Evolutionary conservation across 192 early-diverging fungal species (phyloP).

Genomic region (Coemansia sp.): DNA sequence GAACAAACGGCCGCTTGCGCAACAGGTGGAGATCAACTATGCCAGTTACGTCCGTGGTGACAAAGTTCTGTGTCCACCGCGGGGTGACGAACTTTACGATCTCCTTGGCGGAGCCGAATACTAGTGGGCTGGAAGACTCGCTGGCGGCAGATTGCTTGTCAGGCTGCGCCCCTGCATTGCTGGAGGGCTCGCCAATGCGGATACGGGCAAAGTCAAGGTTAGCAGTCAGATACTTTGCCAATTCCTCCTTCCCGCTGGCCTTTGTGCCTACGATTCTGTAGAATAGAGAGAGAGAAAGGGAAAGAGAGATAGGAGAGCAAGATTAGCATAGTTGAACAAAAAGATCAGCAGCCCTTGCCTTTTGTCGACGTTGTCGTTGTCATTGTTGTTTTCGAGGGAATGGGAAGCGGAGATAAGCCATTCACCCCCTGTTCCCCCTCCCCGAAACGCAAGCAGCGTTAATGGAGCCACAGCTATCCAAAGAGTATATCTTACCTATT

Average conservation of each 20-base stretch:
- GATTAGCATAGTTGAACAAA: neutral
- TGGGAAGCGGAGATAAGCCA: neutral
- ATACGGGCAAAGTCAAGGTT: slow-evolving; percentile 26
- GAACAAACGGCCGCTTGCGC: slow-evolving; percentile 71
- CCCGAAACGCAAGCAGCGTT: too few species aligned
- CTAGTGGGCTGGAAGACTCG: neutral
- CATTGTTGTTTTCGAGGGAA: neutral
- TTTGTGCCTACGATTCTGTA: slow-evolving; percentile 36
- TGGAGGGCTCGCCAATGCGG: neutral
- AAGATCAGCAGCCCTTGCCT: too few species aligned
- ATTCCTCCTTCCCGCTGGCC: slow-evolving; percentile 52
- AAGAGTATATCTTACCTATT: slow-evolving; percentile 39
- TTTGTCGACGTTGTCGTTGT: too few species aligned
- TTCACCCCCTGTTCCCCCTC: too few species aligned
- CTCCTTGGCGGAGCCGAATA: slow-evolving; percentile 62
- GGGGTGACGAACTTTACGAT: slow-evolving; percentile 70
- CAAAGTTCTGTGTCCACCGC: slow-evolving; percentile 74
- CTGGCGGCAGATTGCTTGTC: neutral
- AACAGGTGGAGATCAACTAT: slow-evolving; percentile 61
- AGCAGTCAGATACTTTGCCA: slow-evolving; percentile 26
- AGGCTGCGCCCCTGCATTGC: neutral
- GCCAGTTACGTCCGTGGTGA: slow-evolving; percentile 64
- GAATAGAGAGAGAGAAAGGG: neutral
- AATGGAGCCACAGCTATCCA: too few species aligned
- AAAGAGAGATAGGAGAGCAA: neutral